phyloP scores from a whole-genome alignment of 495 filamentous ascomycete genomes.

The Penicillium daleae region DNA sequence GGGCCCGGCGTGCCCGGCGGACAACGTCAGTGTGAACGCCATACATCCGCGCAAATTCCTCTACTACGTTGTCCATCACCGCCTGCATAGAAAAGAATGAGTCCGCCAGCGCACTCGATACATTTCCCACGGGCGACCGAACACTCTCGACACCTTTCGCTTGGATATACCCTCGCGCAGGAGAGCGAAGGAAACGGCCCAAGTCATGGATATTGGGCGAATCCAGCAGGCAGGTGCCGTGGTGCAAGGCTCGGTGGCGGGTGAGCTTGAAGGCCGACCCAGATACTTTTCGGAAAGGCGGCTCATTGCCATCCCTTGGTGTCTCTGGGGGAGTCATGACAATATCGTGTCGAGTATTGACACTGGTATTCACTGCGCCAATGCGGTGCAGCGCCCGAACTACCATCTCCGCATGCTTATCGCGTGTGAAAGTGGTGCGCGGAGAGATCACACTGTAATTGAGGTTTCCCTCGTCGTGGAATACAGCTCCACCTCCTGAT shows the following conservation, averaged over 20 bases:
- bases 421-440: conserved; percentile 69
- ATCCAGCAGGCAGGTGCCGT: conserved; percentile 83
- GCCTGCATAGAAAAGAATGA: conserved; percentile 44
- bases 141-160: conserved; percentile 94
- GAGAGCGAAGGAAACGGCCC: conserved; percentile 67
- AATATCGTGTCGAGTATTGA: conserved; percentile 94
- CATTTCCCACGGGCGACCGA: conserved; percentile 80
- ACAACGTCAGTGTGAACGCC: conserved; percentile 35
- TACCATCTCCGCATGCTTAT: conserved; percentile 91
- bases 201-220: conserved; percentile 71
- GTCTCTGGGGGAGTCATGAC: conserved; percentile 57
- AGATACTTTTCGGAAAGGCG: conserved; percentile 73
- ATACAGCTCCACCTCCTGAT: conserved; percentile 90
- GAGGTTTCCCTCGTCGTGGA: conserved; percentile 88
- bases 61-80: conserved; percentile 41
- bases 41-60: conserved; percentile 41
- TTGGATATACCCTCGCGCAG: conserved; percentile 71
- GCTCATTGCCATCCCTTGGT: conserved; percentile 22
- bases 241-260: conserved; percentile 75
- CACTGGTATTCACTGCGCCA: conserved; percentile 56
- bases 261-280: conserved; percentile 95
- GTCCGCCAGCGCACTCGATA: conserved; percentile 53
- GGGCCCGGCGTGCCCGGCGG: conserved; percentile 39
- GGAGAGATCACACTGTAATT: conserved; percentile 94
- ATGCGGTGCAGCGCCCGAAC: conserved; percentile 67